A percentile compares a stretch with the other conserved stretches of the same genome.
phyloP scores from a whole-genome alignment of 345 rosid species.

The Eutrema yunnanense region DNA sequence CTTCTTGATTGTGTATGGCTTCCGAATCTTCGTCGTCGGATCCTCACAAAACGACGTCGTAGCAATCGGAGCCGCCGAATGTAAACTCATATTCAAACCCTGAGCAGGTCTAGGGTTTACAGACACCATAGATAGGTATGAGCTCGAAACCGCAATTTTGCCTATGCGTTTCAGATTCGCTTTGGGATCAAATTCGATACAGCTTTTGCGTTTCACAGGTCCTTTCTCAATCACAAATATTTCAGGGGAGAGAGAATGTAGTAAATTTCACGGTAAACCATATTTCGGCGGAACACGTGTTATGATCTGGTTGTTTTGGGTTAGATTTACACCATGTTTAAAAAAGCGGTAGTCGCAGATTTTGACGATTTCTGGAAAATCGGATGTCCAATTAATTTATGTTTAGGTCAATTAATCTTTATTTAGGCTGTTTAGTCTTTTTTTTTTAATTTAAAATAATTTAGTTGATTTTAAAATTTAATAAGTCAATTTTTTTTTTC shows the following conservation, averaged over 20 bases:
- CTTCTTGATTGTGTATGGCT: slow-evolving; percentile 89
- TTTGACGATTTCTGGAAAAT: no score
- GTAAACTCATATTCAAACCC: slow-evolving; percentile 48
- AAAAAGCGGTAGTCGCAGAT: no score
- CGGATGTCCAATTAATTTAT: no score
- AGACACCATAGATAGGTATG: slow-evolving; percentile 47
- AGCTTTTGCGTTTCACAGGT: background rate
- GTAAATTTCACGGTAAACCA: background rate
- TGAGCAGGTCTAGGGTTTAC: slow-evolving; percentile 45
- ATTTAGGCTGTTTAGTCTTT: no score
- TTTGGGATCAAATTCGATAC: background rate
- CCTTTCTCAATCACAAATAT: no score
- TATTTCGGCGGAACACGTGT: slow-evolving; percentile 5
- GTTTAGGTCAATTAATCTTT: no score
- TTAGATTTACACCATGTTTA: background rate
- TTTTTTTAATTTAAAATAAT: no score
- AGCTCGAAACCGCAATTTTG: background rate
- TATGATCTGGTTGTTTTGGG: background rate
- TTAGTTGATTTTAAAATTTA: no score
- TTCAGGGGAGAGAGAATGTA: no score
- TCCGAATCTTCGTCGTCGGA: slow-evolving; percentile 65
- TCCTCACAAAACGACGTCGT: slow-evolving; percentile 45
- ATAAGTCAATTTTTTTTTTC: no score
- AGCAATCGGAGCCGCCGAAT: slow-evolving; percentile 18
- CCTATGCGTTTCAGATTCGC: slow-evolving; percentile 3